These are phyloP conservation scores for Monosporascus sp. DNA, from an alignment of 2,329 filamentous ascomycete genomes.

Conservation along the genomic window DNA sequence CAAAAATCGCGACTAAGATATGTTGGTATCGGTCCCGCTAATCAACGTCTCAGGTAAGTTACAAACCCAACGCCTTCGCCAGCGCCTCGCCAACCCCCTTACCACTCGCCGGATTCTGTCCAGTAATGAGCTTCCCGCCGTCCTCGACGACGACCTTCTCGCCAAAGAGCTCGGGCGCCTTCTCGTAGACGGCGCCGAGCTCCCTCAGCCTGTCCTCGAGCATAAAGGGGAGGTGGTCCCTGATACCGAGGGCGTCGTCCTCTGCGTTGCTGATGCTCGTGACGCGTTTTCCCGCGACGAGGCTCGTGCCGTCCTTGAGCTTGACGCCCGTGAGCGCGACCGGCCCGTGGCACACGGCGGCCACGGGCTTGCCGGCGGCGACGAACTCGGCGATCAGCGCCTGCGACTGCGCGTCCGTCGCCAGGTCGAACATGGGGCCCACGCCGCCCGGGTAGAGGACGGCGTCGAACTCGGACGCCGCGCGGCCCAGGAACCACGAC, in stretches of 20 bases:
- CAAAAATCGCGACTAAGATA: too few relatives aligned
- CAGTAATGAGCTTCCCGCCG: constrained; percentile 46
- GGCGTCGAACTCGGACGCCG: constrained; percentile 56
- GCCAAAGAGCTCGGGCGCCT: constrained; percentile 45
- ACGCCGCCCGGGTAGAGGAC: constrained; percentile 54
- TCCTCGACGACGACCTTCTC: constrained; percentile 43
- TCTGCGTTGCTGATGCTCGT: constrained; percentile 56
- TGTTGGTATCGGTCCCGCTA: too few relatives aligned
- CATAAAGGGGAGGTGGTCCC: constrained; percentile 49
- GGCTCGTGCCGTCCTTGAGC: constrained; percentile 41
- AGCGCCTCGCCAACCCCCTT: constrained; percentile 47
- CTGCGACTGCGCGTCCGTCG: constrained; percentile 49
- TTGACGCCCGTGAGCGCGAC: constrained; percentile 56
- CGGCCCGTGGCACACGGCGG: constrained; percentile 66
- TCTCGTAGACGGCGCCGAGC: constrained; percentile 49
- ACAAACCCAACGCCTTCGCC: constrained; percentile 36
- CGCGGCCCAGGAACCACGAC: constrained; percentile 46
- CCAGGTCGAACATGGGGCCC: constrained; percentile 64
- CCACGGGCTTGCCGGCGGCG: constrained; percentile 54
- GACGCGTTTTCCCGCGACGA: constrained; percentile 51
- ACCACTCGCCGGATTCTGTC: constrained; percentile 52
- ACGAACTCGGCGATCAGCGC: constrained; percentile 59
- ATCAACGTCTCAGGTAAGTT: neutral
- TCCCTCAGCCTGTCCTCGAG: constrained; percentile 51
- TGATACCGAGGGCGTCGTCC: constrained; percentile 40